These are phyloP conservation scores for Herpetospermum pedunculosum DNA, from an alignment of 306 rosid genomes.

Conservation along the genomic window DNA sequence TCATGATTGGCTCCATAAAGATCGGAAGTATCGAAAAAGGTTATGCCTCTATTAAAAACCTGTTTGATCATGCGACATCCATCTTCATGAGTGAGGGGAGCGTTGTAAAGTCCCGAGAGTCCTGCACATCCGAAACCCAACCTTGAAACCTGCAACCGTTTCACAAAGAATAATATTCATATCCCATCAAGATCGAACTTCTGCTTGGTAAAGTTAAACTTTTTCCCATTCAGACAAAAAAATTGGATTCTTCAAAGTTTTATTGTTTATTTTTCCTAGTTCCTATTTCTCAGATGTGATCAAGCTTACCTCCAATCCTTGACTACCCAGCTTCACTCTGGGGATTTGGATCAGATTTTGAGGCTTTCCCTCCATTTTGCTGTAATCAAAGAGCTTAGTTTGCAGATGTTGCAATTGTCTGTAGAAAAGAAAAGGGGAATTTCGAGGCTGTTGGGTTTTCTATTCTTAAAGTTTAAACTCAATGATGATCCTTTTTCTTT, in stretches of 20 bases:
- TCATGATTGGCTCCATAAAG: slow-evolving; percentile 37
- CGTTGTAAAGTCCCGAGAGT: slow-evolving; percentile 46
- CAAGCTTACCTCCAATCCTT: slow-evolving; percentile 51
- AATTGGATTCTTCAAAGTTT: not conserved
- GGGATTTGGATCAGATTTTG: slow-evolving; percentile 25
- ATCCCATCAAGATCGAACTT: not conserved
- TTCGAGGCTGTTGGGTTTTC: not conserved
- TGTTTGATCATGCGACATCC: slow-evolving; percentile 44
- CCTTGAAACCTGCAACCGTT: slow-evolving; percentile 15
- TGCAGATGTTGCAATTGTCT: not conserved
- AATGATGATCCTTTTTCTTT: not conserved
- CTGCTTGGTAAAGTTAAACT: not conserved
- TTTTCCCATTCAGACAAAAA: not conserved
- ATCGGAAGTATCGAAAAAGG: slow-evolving; percentile 70
- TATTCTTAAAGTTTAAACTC: not conserved
- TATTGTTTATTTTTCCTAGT: not conserved
- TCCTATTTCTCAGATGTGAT: not conserved
- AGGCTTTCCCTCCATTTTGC: slow-evolving; percentile 25
- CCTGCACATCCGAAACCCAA: slow-evolving; percentile 76
- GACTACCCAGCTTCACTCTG: slow-evolving; percentile 53
- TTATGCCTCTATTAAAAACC: slow-evolving; percentile 45
- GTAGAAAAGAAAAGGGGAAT: not conserved
- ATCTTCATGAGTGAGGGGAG: slow-evolving; percentile 61
- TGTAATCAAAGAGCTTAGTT: not conserved
- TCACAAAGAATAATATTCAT: not conserved